Evolutionary conservation across 192 early-diverging fungal genomes (phyloP).

Genomic region (Chytriomyces confervae): DNA sequence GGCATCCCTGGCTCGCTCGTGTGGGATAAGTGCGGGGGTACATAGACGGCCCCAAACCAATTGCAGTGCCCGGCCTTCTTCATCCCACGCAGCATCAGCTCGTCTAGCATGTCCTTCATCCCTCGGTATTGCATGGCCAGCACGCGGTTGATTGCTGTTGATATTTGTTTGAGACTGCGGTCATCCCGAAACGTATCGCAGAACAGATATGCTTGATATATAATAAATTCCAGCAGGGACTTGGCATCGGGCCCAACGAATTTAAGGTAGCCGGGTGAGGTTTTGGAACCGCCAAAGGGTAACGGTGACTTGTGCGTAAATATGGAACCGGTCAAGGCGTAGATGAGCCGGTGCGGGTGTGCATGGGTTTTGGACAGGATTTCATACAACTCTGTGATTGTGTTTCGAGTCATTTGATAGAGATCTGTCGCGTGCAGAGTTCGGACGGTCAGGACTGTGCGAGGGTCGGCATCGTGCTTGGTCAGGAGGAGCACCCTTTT

Average conservation of each 20-base stretch:
- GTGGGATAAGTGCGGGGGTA: background rate
- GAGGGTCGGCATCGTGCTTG: no score
- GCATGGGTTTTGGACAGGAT: no score
- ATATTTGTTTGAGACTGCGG: background rate
- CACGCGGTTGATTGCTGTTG: background rate
- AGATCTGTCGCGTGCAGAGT: no score
- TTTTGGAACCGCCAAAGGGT: conserved; percentile 10
- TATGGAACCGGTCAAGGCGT: no score
- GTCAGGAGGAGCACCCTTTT: no score
- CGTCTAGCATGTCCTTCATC: conserved; percentile 15
- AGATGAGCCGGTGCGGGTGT: background rate
- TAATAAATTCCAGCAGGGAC: background rate
- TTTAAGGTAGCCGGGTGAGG: background rate
- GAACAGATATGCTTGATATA: background rate
- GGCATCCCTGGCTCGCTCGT: no score
- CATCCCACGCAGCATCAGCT: conserved; percentile 18
- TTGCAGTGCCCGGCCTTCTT: conserved; percentile 5
- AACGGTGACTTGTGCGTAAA: background rate
- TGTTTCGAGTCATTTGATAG: no score
- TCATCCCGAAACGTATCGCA: background rate
- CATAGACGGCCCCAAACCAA: conserved; percentile 6
- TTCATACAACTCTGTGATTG: no score
- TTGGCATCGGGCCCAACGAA: background rate
- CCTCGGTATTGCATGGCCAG: background rate
- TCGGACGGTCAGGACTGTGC: no score